Conservation (phyloP, 306 rosid genomes). For the Hippophae tibetana region DNA sequence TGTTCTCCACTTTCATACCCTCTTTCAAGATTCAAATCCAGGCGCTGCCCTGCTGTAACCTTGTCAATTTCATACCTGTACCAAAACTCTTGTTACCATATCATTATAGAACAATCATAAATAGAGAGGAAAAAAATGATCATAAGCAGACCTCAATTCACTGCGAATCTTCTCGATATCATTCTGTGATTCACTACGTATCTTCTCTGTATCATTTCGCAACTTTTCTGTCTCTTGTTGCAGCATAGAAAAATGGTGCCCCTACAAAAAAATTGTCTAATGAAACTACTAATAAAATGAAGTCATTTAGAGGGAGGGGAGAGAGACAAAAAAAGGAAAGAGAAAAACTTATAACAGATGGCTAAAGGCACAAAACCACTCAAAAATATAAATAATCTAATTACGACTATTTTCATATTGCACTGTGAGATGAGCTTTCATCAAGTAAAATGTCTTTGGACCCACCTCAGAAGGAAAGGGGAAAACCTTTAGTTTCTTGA, state of each 20-base stretch:
- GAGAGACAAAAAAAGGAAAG: neutral
- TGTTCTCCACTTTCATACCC: constrained; percentile 44
- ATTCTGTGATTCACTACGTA: constrained; percentile 77
- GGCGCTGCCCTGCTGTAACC: constrained; percentile 87
- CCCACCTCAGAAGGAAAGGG: too few relatives aligned
- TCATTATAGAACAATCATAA: constrained; percentile 7
- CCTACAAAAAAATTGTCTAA: constrained; percentile 38
- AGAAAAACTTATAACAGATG: neutral
- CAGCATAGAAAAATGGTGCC: constrained; percentile 79
- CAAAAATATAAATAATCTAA: too few relatives aligned
- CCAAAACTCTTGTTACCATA: constrained; percentile 18
- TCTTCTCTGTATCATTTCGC: constrained; percentile 81
- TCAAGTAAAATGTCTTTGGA: too few relatives aligned
- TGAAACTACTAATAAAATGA: constrained; percentile 3
- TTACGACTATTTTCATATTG: too few relatives aligned
- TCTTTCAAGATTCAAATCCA: constrained; percentile 94
- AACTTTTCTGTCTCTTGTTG: constrained; percentile 93
- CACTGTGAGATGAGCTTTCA: too few relatives aligned
- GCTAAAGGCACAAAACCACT: neutral
- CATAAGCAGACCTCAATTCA: constrained; percentile 57
- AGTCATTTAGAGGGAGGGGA: neutral
- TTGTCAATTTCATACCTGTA: constrained; percentile 86
- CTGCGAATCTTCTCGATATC: constrained; percentile 48
- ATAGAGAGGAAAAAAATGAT: neutral
- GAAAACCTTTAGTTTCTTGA: too few relatives aligned